A percentile compares a stretch with the other conserved stretches of the same genome.
These are phyloP conservation scores for Closterium sp. DNA, from an alignment of 139 green algal species.

Conservation along the genomic window DNA sequence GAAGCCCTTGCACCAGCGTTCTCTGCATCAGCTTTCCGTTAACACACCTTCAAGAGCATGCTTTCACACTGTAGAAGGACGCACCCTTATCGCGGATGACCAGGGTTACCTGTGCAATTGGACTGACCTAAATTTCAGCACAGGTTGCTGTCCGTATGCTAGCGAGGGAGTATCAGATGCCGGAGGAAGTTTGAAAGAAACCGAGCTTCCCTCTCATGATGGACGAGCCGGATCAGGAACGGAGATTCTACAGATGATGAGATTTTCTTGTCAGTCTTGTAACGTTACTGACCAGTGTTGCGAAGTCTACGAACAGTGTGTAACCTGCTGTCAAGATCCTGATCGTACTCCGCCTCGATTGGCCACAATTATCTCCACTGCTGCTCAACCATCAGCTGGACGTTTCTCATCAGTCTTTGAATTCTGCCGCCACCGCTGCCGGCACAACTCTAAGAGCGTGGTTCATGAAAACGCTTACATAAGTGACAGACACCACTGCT, in stretches of 20 bases:
- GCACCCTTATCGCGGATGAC: slow-evolving; percentile 26
- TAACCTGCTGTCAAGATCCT: slow-evolving; percentile 28
- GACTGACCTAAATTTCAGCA: not conserved
- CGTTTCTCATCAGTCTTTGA: slow-evolving; percentile 31
- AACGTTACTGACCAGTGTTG: slow-evolving; percentile 19
- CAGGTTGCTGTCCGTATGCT: slow-evolving; percentile 19
- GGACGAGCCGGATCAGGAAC: not conserved
- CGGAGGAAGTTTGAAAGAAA: not conserved
- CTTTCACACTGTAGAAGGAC: slow-evolving; percentile 15
- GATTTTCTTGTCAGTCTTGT: slow-evolving; percentile 13
- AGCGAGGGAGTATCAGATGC: not conserved
- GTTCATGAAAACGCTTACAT: slow-evolving; percentile 51
- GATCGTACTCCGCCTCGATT: not conserved
- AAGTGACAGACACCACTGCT: slow-evolving; percentile 38
- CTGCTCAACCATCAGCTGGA: slow-evolving; percentile 21
- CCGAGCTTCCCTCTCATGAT: not conserved
- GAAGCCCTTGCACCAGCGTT: not conserved
- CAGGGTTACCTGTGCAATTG: slow-evolving; percentile 32
- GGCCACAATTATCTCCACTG: not conserved
- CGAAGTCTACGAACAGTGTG: slow-evolving; percentile 27
- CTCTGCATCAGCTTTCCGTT: not conserved
- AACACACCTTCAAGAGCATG: not conserved
- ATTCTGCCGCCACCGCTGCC: slow-evolving; percentile 40
- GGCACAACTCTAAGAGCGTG: slow-evolving; percentile 48
- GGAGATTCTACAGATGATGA: not conserved